Evolutionary conservation across 2,329 filamentous ascomycete species (phyloP).

Genomic region (Zasmidium angulare): DNA sequence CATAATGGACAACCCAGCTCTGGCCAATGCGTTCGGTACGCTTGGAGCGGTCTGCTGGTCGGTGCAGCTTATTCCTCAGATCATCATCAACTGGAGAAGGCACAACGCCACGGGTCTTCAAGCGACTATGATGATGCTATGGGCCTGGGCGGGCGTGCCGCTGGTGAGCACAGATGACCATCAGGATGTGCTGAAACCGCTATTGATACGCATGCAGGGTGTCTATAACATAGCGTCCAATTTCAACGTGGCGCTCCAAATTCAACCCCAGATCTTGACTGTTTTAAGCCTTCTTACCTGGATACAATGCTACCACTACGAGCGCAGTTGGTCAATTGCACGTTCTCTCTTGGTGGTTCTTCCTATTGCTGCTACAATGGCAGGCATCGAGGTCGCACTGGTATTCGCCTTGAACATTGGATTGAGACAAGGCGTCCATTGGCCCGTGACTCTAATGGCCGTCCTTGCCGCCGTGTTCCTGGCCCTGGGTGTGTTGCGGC

Average conservation of each 20-base stretch:
- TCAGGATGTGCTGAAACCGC: too few species aligned
- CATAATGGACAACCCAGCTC: conserved; percentile 18
- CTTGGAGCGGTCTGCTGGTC: conserved; percentile 66
- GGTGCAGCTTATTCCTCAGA: conserved; percentile 68
- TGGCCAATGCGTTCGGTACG: conserved; percentile 59
- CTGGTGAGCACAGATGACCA: conserved; percentile 34
- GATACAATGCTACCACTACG: conserved; percentile 58
- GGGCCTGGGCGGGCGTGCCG: conserved; percentile 67
- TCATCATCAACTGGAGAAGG: conserved; percentile 65
- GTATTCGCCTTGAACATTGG: conserved; percentile 57
- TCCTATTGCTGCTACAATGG: conserved; percentile 58
- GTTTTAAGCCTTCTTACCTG: conserved; percentile 54
- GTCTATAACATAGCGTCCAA: conserved; percentile 58
- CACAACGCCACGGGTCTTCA: conserved; percentile 67
- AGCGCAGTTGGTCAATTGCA: conserved; percentile 55
- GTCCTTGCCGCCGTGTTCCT: conserved; percentile 63
- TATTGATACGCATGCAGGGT: conserved; percentile 37
- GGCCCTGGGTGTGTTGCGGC: conserved; percentile 64
- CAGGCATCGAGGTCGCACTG: conserved; percentile 58
- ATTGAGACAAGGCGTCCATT: conserved; percentile 48
- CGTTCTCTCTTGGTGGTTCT: conserved; percentile 52
- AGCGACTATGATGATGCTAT: conserved; percentile 70
- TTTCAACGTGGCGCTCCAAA: conserved; percentile 54
- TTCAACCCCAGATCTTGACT: conserved; percentile 60
- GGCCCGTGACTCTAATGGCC: conserved; percentile 68